Conservation (phyloP, 1,284 basidiomycete genomes). For the Blastosporella zonata region DNA sequence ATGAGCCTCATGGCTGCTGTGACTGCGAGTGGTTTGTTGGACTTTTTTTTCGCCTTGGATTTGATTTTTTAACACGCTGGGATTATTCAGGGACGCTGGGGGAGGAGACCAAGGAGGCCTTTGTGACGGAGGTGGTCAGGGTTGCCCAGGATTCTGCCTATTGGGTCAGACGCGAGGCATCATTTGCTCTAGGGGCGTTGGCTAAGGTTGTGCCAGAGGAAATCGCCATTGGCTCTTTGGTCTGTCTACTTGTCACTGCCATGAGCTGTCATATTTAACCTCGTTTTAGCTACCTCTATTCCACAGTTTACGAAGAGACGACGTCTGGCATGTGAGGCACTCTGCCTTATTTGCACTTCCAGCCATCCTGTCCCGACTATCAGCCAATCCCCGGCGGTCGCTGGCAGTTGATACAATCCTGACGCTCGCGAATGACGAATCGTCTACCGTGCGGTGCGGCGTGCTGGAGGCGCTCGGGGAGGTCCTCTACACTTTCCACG, state of each 20-base stretch:
- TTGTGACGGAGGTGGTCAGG: slow-evolving; percentile 81
- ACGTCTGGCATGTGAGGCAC: slow-evolving; percentile 84
- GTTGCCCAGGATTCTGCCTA: slow-evolving; percentile 77
- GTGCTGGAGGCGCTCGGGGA: slow-evolving; percentile 91
- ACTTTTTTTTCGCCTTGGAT: slow-evolving; percentile 13
- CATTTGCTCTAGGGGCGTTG: slow-evolving; percentile 84
- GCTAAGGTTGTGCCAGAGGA: slow-evolving; percentile 82
- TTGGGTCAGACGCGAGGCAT: slow-evolving; percentile 88
- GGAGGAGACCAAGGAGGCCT: slow-evolving; percentile 60
- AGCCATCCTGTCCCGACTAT: slow-evolving; percentile 69
- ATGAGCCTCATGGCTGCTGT: slow-evolving; percentile 93
- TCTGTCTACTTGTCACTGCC: slow-evolving; percentile 35
- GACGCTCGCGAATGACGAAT: slow-evolving; percentile 66
- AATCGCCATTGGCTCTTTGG: slow-evolving; percentile 61
- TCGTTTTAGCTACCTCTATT: slow-evolving; percentile 72
- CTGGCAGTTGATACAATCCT: slow-evolving; percentile 65
- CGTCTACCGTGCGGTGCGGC: slow-evolving; percentile 73
- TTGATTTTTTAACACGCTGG: slow-evolving; percentile 8
- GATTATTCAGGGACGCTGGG: slow-evolving; percentile 51
- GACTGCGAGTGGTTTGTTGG: slow-evolving; percentile 62
- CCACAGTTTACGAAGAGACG: slow-evolving; percentile 67
- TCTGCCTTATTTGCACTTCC: slow-evolving; percentile 88
- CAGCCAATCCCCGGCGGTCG: slow-evolving; percentile 48
- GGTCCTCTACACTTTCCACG: slow-evolving; percentile 82
- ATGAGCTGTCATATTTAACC: background rate